Evolutionary conservation across 306 rosid species (phyloP).

Genomic region (Gleditsia sinensis): DNA sequence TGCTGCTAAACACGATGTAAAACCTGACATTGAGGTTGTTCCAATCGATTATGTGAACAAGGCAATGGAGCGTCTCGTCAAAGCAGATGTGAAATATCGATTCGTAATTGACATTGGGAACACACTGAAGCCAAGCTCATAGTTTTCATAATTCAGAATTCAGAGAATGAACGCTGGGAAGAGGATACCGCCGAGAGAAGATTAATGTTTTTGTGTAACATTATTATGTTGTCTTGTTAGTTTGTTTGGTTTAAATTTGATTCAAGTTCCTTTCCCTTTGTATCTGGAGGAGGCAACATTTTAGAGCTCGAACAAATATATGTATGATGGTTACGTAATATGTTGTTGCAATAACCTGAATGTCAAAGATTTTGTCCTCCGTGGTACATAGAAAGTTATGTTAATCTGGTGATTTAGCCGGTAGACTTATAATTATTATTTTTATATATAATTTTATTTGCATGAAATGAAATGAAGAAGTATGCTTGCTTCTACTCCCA

Average conservation of each 20-base stretch:
- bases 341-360: not conserved
- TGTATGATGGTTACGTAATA: too few species aligned
- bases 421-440: too few species aligned
- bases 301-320: not conserved
- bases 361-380: too few species aligned
- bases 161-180: not conserved
- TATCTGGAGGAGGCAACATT: not conserved
- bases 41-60: slow-evolving; percentile 40
- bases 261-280: not conserved
- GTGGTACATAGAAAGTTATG: too few species aligned
- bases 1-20: slow-evolving; percentile 35
- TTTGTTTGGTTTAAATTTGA: not conserved
- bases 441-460: too few species aligned
- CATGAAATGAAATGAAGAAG: too few species aligned
- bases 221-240: not conserved
- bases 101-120: slow-evolving; percentile 44
- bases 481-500: too few species aligned
- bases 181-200: not conserved
- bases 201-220: not conserved
- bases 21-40: slow-evolving; percentile 39
- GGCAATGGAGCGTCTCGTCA: slow-evolving; percentile 38
- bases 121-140: slow-evolving; percentile 30
- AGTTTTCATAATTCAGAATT: not conserved
- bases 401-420: too few species aligned
- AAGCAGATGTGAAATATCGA: slow-evolving; percentile 40